Evolutionary conservation across 2,329 filamentous ascomycete genomes (phyloP).

Genomic region (Pseudopyrenochaeta lycopersici): DNA sequence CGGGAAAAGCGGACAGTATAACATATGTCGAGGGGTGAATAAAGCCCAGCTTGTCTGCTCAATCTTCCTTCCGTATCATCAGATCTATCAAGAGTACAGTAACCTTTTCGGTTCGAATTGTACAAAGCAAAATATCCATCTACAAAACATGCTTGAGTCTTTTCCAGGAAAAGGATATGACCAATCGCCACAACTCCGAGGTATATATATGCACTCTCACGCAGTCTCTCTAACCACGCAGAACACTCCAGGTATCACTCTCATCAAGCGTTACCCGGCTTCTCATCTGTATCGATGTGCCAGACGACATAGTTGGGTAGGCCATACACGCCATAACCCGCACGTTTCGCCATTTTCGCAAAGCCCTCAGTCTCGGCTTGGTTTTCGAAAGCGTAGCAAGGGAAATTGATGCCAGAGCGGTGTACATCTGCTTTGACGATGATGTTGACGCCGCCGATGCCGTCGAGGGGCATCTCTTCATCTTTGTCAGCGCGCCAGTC

Average conservation of each 20-base stretch:
- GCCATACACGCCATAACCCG: slow-evolving; percentile 90
- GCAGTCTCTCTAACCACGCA: not conserved
- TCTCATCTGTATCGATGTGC: slow-evolving; percentile 97
- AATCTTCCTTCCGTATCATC: too few relatives aligned
- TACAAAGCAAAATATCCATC: too few relatives aligned
- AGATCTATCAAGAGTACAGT: too few relatives aligned
- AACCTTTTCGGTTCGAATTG: too few relatives aligned
- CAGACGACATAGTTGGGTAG: slow-evolving; percentile 98
- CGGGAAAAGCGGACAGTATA: too few relatives aligned
- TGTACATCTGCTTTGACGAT: slow-evolving; percentile 98
- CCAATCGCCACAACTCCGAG: not conserved
- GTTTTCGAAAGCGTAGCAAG: slow-evolving; percentile 95
- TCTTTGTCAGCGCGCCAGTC: slow-evolving; percentile 94
- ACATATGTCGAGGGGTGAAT: too few relatives aligned
- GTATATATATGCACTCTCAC: not conserved
- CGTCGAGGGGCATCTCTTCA: slow-evolving; percentile 90
- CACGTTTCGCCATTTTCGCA: slow-evolving; percentile 97
- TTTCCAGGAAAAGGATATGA: too few relatives aligned
- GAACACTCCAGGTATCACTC: not conserved
- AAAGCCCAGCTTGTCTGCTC: too few relatives aligned
- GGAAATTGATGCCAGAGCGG: slow-evolving; percentile 96
- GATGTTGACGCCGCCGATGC: slow-evolving; percentile 96
- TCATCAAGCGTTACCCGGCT: slow-evolving; percentile 74
- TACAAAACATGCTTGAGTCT: too few relatives aligned
- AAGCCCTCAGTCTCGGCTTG: slow-evolving; percentile 99